phyloP scores from a whole-genome alignment of 2,329 filamentous ascomycete genomes.

The Colletotrichum tropicicola region DNA sequence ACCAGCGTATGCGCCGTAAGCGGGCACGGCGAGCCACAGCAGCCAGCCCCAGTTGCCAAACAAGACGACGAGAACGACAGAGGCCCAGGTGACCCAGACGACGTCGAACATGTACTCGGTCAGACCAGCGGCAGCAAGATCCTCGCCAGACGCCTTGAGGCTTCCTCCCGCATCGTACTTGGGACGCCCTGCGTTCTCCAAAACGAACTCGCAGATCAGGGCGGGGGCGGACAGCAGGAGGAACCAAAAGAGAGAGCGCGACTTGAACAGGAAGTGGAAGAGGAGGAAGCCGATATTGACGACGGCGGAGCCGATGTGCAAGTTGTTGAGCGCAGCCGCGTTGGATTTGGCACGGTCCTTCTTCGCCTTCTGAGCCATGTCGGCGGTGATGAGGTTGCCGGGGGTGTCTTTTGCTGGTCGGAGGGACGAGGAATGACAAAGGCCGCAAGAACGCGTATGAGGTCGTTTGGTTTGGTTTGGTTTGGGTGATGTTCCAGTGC shows the following conservation, averaged over 20 bases:
- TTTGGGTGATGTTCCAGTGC: background rate
- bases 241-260: slow-evolving; percentile 75
- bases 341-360: slow-evolving; percentile 82
- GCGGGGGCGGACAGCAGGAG: slow-evolving; percentile 77
- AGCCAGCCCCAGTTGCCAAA: slow-evolving; percentile 82
- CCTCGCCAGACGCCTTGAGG: slow-evolving; percentile 84
- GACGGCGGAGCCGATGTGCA: slow-evolving; percentile 78
- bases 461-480: background rate
- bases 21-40: slow-evolving; percentile 63
- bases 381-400: background rate
- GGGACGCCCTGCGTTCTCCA: slow-evolving; percentile 87
- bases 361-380: slow-evolving; percentile 71
- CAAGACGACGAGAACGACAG: slow-evolving; percentile 74
- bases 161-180: slow-evolving; percentile 72
- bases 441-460: background rate
- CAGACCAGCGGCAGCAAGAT: slow-evolving; percentile 85
- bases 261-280: slow-evolving; percentile 72
- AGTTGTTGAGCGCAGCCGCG: slow-evolving; percentile 77
- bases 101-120: slow-evolving; percentile 99
- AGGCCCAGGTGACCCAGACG: slow-evolving; percentile 92
- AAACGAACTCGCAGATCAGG: slow-evolving; percentile 82
- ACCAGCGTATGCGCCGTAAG: slow-evolving; percentile 64
- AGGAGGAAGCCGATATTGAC: slow-evolving; percentile 81
- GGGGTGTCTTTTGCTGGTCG: background rate
- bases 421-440: background rate